phyloP scores from a whole-genome alignment of 495 filamentous ascomycete species.

The Hyaloscypha bicolor region DNA sequence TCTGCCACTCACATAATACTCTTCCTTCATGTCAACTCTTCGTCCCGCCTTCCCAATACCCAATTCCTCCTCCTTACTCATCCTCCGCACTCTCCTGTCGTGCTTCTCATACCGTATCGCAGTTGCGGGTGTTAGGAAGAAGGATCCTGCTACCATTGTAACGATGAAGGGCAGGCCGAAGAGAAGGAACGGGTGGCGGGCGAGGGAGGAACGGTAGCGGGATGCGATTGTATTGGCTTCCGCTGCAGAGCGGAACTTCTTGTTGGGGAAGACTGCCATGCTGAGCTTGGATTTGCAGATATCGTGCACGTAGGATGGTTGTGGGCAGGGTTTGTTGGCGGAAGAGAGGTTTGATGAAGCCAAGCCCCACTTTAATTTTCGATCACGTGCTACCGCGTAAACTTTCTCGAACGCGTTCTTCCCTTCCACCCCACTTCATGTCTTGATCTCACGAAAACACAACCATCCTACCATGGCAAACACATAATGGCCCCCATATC shows the following conservation, averaged over 20 bases:
- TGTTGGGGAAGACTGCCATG: slow-evolving; percentile 76
- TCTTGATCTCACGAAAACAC: slow-evolving; percentile 22
- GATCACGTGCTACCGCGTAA: slow-evolving; percentile 20
- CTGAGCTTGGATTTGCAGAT: not conserved
- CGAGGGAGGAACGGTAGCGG: slow-evolving; percentile 70
- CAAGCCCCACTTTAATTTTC: slow-evolving; percentile 10
- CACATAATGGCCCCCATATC: slow-evolving; percentile 40
- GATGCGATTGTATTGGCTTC: slow-evolving; percentile 67
- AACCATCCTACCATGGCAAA: slow-evolving; percentile 21
- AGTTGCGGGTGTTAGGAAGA: slow-evolving; percentile 90
- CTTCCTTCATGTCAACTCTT: slow-evolving; percentile 79
- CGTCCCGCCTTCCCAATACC: slow-evolving; percentile 72
- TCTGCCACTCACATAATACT: slow-evolving; percentile 80
- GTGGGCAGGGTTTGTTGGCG: not conserved
- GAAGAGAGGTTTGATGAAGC: not conserved
- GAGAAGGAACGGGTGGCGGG: slow-evolving; percentile 82
- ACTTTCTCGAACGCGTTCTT: not conserved
- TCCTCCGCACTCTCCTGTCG: slow-evolving; percentile 79
- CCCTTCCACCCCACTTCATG: slow-evolving; percentile 9
- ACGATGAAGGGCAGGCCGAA: slow-evolving; percentile 95
- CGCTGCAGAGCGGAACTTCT: slow-evolving; percentile 66
- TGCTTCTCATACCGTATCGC: slow-evolving; percentile 91
- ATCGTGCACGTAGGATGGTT: not conserved
- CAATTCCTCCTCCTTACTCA: slow-evolving; percentile 83
- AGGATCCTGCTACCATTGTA: slow-evolving; percentile 92